Evolutionary conservation across 1,284 basidiomycete genomes (phyloP).

Genomic region (Boletus mariae): DNA sequence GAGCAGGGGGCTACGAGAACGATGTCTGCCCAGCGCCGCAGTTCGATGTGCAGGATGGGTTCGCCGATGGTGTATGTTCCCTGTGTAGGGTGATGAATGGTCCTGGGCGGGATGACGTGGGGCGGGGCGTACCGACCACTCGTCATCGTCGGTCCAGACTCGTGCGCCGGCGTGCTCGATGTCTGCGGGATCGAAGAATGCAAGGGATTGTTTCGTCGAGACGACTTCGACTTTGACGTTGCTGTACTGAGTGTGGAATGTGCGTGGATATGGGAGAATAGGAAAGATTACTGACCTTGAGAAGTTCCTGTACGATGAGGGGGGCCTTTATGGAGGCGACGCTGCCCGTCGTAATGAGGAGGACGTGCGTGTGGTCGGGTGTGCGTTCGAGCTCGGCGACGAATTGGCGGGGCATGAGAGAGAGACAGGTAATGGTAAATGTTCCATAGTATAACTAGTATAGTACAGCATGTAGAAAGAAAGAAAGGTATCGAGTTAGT

Average conservation of each 20-base stretch:
- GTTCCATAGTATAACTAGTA: slow-evolving; percentile 11
- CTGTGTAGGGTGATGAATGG: slow-evolving; percentile 30
- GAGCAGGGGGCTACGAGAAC: slow-evolving; percentile 94
- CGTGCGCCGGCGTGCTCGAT: slow-evolving; percentile 54
- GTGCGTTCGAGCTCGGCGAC: slow-evolving; percentile 43
- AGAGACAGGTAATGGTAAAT: neutral
- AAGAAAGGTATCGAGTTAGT: neutral
- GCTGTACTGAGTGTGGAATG: slow-evolving; percentile 48
- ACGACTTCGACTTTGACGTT: slow-evolving; percentile 83
- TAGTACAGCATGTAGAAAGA: slow-evolving; percentile 18
- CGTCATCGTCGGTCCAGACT: slow-evolving; percentile 90
- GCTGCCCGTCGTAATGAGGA: slow-evolving; percentile 87
- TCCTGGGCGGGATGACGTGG: neutral
- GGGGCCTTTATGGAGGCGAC: slow-evolving; percentile 94
- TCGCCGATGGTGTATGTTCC: slow-evolving; percentile 72
- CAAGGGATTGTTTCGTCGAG: slow-evolving; percentile 73
- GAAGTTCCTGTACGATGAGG: slow-evolving; percentile 77
- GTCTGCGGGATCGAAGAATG: slow-evolving; percentile 67
- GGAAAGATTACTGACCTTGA: slow-evolving; percentile 52
- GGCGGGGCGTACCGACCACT: slow-evolving; percentile 65
- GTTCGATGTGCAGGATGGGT: slow-evolving; percentile 94
- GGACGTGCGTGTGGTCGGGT: slow-evolving; percentile 58
- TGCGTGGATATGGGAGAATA: neutral
- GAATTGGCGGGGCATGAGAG: slow-evolving; percentile 33
- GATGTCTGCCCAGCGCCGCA: slow-evolving; percentile 93